These are phyloP conservation scores for Rhizophagus prolifer DNA, from an alignment of 192 early-diverging fungal species.

Conservation along the genomic window DNA sequence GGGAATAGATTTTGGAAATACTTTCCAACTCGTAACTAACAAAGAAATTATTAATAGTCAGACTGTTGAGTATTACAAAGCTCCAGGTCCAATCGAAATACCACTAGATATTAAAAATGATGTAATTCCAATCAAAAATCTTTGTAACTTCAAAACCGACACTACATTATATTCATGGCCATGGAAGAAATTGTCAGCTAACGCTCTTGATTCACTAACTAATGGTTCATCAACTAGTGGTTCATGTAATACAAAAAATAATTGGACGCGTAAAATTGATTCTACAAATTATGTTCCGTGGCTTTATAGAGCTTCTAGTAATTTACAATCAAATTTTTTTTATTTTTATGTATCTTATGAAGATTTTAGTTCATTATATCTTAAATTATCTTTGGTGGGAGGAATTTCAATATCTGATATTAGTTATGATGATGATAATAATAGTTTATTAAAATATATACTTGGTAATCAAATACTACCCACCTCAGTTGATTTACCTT, in stretches of 20 bases:
- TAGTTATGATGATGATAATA: constrained; percentile 38
- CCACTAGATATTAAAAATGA: constrained; percentile 56
- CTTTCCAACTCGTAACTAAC: constrained; percentile 36
- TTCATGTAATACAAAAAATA: constrained; percentile 38
- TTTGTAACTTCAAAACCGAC: constrained; percentile 37
- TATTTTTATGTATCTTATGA: constrained; percentile 78
- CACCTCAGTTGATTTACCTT: constrained; percentile 33
- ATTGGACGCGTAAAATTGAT: constrained; percentile 69
- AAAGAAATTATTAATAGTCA: constrained; percentile 13
- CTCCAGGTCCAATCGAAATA: constrained; percentile 34
- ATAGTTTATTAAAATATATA: constrained; percentile 36
- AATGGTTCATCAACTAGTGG: constrained; percentile 38
- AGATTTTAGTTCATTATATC: constrained; percentile 61
- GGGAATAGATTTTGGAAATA: constrained; percentile 65
- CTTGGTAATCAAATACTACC: constrained; percentile 8
- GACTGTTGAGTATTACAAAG: constrained; percentile 35
- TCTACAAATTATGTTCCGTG: constrained; percentile 56
- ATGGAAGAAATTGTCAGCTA: constrained; percentile 55
- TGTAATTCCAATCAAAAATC: constrained; percentile 53
- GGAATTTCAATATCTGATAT: constrained; percentile 70
- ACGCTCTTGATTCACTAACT: constrained; percentile 46
- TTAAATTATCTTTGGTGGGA: constrained; percentile 62
- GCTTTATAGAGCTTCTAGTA: no score
- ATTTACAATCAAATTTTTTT: no score
- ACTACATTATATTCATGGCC: constrained; percentile 63